A percentile compares a stretch with the other conserved stretches of the same genome.
Conservation (phyloP, 108 stramenopile genomes). For the Fragilaria crotonensis region DNA sequence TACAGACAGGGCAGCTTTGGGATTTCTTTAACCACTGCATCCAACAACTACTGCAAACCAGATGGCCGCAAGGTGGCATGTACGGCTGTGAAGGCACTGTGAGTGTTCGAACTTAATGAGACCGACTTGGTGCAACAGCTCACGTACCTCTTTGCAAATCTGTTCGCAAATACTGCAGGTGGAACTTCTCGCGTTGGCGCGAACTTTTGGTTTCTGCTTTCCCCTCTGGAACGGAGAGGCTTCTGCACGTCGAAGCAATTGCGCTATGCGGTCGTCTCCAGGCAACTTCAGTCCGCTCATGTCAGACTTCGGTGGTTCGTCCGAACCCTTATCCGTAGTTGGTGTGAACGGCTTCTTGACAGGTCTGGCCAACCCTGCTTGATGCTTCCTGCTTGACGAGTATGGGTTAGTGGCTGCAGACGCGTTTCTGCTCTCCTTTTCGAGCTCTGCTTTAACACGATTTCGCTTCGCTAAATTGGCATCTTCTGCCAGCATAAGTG, state of each 20-base stretch:
- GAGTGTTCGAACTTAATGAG: not conserved
- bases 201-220: slow-evolving; percentile 9
- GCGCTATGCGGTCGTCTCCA: not conserved
- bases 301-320: not conserved
- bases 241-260: slow-evolving; percentile 1
- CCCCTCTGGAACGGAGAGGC: not conserved
- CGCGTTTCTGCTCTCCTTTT: not conserved
- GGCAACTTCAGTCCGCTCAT: too few relatives aligned
- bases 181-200: slow-evolving; percentile 3
- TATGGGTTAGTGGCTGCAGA: not conserved
- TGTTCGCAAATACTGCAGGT: slow-evolving; percentile 47
- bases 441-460: not conserved
- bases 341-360: too few relatives aligned
- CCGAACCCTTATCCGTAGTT: not conserved
- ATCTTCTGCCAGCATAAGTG: slow-evolving; percentile 4
- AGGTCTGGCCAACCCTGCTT: not conserved
- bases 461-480: not conserved
- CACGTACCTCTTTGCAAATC: slow-evolving; percentile 24
- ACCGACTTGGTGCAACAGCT: too few relatives aligned
- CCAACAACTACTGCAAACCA: slow-evolving; percentile 56
- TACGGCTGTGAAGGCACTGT: slow-evolving; percentile 24
- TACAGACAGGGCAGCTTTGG: slow-evolving; percentile 54
- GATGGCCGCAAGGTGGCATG: slow-evolving; percentile 56
- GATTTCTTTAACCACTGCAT: slow-evolving; percentile 50
- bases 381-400: slow-evolving; percentile 1